Base-by-base conservation (phyloP, 1,284 basidiomycete species). In the Neotropicomus parvogracilis region DNA sequence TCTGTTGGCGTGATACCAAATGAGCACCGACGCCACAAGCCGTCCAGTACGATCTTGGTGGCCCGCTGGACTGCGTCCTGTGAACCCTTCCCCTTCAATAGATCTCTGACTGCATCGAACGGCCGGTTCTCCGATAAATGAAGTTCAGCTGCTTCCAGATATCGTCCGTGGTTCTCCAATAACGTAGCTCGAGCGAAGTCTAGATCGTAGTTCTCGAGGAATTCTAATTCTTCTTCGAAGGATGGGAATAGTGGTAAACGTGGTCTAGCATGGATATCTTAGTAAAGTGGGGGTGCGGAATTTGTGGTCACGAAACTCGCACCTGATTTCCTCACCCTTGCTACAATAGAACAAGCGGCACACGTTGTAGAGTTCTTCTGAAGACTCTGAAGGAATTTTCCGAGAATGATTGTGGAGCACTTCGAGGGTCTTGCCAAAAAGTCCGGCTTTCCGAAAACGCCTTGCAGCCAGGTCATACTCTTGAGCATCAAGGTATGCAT, bases 171-270 rank as follows among this genome's bases (percentile, higher is more conserved):
- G 5, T 68, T 60, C 40, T 75, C 70, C n/a, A 85, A 69, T 8
- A 85, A 58, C 0, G 62, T 59, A 0, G 75, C 77, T n/a, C 70
- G 74, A 11, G 77, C 75, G 13, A 74, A 55, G 48, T 81, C 76
- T 6, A 87, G 68, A 19, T 74, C 76, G 40, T 72, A 75, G 12
- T 79, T 74, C 47, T 81, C 75, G 38, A 81, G 71, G 50, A 81
- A 87, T 35, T 79, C 74, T 8, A 84, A 52, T 14, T 74, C 70
- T 11, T 83, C 78, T 19, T 85, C 77, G 0, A 69, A 59, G 1
- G 73, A 69, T 0, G 65, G 53, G 56, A 87, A 88, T 0, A 87
- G 62, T 4, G 8, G 77, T 71, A 66, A 77, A 17, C 17, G 48
- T 20, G 64, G 66, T 71, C 54, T 84, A 80, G 52, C 11, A 8